Evolutionary conservation across 2,329 filamentous ascomycete species (phyloP).

Genomic region (Pseudogymnoascus sp.): DNA sequence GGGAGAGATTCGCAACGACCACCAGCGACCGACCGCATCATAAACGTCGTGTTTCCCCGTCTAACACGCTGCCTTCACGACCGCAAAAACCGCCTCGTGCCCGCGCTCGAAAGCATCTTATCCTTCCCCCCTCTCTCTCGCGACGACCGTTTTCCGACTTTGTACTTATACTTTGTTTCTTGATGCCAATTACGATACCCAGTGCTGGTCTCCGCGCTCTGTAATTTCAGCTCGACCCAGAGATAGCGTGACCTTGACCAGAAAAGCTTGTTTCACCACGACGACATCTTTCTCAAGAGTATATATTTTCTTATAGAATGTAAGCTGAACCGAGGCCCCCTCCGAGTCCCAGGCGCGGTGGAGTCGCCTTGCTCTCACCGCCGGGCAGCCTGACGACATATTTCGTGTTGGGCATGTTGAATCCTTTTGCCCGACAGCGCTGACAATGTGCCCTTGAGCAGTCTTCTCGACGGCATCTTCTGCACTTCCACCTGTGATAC

Average conservation of each 20-base stretch:
- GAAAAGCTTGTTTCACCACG: slow-evolving; percentile 4
- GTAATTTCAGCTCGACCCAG: slow-evolving; percentile 10
- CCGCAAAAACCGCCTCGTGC: slow-evolving; percentile 2
- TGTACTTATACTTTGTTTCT: slow-evolving; percentile 19
- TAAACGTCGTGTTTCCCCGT: slow-evolving; percentile 9
- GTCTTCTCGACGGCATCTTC: slow-evolving; percentile 5
- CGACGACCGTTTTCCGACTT: slow-evolving; percentile 15
- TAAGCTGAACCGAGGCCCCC: background rate
- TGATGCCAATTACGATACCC: slow-evolving; percentile 27
- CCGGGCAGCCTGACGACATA: background rate
- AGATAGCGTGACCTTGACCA: slow-evolving; percentile 5
- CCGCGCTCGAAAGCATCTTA: background rate
- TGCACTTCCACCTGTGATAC: background rate
- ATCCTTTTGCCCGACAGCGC: background rate
- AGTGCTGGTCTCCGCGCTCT: slow-evolving; percentile 13
- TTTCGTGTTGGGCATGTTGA: background rate
- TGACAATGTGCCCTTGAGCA: background rate
- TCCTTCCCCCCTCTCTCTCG: background rate
- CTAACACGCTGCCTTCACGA: slow-evolving; percentile 9
- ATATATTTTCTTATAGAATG: slow-evolving; percentile 8
- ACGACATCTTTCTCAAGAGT: slow-evolving; percentile 7
- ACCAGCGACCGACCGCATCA: slow-evolving; percentile 3
- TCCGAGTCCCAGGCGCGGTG: background rate
- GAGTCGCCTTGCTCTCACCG: background rate
- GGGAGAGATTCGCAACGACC: slow-evolving; percentile 8